Evolutionary conservation across 805 yeast genomes (phyloP).

Genomic region (Cephaloascus fragrans): DNA sequence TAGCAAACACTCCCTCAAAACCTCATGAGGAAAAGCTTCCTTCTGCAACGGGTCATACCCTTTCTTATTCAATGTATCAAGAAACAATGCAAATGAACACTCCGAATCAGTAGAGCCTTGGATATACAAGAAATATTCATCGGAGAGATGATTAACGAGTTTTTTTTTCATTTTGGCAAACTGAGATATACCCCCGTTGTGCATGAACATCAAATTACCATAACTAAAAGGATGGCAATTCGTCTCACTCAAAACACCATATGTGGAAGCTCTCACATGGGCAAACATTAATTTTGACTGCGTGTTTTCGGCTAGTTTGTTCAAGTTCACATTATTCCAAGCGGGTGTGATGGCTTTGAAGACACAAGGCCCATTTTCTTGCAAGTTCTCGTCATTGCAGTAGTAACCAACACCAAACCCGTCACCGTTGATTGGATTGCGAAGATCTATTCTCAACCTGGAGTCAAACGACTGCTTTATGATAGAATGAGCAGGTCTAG

Average conservation of each 20-base stretch:
- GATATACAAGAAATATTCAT: conserved; percentile 66
- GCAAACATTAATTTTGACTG: conserved; percentile 80
- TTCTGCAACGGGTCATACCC: conserved; percentile 59
- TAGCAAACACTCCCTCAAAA: conserved; percentile 58
- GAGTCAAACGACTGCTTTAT: conserved; percentile 94
- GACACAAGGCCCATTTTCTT: conserved; percentile 68
- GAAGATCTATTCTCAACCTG: conserved; percentile 73
- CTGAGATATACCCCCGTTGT: conserved; percentile 82
- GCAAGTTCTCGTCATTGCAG: background rate
- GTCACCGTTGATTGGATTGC: conserved; percentile 95
- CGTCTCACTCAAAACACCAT: conserved; percentile 89
- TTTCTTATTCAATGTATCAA: conserved; percentile 65
- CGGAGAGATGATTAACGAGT: conserved; percentile 63
- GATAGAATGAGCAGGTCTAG: conserved; percentile 94
- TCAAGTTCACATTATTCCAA: conserved; percentile 91
- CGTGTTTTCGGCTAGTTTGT: conserved; percentile 80
- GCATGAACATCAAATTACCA: conserved; percentile 91
- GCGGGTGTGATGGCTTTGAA: conserved; percentile 96
- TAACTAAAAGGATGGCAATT: conserved; percentile 95
- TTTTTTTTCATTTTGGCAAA: conserved; percentile 66
- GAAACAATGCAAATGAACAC: conserved; percentile 82
- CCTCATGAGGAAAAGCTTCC: conserved; percentile 36
- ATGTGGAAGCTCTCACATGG: conserved; percentile 93
- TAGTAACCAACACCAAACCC: conserved; percentile 98
- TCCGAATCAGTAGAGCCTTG: conserved; percentile 97